A percentile compares a stretch with the other conserved stretches of the same genome.
These are phyloP conservation scores for Linnemannia hyalina DNA, from an alignment of 192 early-diverging fungal species.

Conservation along the genomic window DNA sequence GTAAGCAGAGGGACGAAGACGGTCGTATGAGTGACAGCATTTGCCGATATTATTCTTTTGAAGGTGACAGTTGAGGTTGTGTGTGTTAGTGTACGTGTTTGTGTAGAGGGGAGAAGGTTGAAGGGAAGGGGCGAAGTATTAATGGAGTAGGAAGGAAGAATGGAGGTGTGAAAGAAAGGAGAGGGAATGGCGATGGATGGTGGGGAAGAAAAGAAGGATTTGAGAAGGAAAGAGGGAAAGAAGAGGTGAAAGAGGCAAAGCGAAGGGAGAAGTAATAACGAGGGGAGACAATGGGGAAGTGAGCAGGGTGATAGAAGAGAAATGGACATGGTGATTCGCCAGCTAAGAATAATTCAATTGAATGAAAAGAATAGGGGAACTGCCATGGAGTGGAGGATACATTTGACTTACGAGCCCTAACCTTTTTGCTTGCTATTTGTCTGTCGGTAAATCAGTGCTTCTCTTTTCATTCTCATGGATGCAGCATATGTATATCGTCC, in stretches of 20 bases:
- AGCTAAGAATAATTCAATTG: neutral
- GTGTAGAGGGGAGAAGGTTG: neutral
- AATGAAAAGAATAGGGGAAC: neutral
- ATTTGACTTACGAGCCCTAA: too few relatives aligned
- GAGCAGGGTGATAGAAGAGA: neutral
- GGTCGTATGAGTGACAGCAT: constrained; percentile 56
- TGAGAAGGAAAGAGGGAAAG: neutral
- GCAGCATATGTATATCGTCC: neutral
- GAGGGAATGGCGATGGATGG: neutral
- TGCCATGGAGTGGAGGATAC: neutral
- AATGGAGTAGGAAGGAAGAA: neutral
- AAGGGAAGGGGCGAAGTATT: constrained; percentile 2
- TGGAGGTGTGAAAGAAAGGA: neutral
- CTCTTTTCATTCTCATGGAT: neutral
- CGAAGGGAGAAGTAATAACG: constrained; percentile 5
- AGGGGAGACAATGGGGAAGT: neutral
- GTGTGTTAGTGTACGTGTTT: neutral
- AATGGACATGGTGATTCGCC: neutral
- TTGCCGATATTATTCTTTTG: too few relatives aligned
- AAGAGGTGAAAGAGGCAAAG: neutral
- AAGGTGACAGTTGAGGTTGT: neutral
- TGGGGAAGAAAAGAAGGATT: neutral
- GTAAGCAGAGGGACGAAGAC: constrained; percentile 43
- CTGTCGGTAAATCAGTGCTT: too few relatives aligned
- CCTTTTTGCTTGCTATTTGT: too few relatives aligned